Evolutionary conservation across 371 early-diverging fungal species (phyloP).

Genomic region (Mortierella sp.): DNA sequence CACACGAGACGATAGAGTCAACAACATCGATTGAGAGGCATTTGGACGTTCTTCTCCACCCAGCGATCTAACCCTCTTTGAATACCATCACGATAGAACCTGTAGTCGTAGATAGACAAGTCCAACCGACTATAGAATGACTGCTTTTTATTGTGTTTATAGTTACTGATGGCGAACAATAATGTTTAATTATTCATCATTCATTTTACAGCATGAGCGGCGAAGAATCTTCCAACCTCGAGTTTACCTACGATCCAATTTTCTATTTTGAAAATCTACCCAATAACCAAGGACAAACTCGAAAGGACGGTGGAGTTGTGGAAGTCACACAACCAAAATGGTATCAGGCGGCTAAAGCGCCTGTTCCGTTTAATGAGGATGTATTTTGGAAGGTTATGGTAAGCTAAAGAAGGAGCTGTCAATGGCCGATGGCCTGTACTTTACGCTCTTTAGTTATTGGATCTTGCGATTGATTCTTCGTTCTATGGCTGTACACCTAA

Average conservation of each 20-base stretch:
- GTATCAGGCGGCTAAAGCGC: conserved; percentile 34
- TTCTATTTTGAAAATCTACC: conserved; percentile 41
- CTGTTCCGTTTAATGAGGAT: conserved; percentile 39
- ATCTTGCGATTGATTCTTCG: neutral
- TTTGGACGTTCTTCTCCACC: conserved; percentile 51
- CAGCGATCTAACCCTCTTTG: conserved; percentile 29
- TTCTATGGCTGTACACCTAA: neutral
- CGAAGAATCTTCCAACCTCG: conserved; percentile 13
- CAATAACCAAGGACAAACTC: conserved; percentile 14
- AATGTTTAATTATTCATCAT: neutral
- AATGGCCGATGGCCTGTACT: too few relatives aligned
- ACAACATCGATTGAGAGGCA: conserved; percentile 43
- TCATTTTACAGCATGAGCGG: conserved; percentile 20
- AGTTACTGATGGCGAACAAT: neutral
- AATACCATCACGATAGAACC: neutral
- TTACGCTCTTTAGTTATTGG: neutral
- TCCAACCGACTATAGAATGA: neutral
- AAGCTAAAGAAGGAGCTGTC: neutral
- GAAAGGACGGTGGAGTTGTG: neutral
- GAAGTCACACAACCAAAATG: conserved; percentile 16
- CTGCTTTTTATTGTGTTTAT: neutral
- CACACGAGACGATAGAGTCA: conserved; percentile 49
- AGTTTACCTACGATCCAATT: conserved; percentile 29
- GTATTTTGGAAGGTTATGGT: conserved; percentile 52
- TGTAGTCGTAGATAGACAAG: neutral